These are phyloP conservation scores for Plectosphaerella sp. DNA, from an alignment of 2,329 filamentous ascomycete genomes.

Conservation along the genomic window DNA sequence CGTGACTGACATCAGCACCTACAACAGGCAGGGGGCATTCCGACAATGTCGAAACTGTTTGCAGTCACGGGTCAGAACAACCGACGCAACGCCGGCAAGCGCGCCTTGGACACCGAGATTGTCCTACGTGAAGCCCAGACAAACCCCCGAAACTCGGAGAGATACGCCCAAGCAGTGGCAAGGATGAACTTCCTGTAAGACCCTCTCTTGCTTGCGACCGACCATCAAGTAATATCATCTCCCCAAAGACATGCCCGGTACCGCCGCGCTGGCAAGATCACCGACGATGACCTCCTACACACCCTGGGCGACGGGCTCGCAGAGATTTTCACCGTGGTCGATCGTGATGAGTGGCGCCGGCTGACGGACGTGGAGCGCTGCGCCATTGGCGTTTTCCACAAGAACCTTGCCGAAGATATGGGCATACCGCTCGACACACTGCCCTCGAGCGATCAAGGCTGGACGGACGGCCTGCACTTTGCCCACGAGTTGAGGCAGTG, in stretches of 20 bases:
- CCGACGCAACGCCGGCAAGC: slow-evolving; percentile 37
- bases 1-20: neutral
- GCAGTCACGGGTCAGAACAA: slow-evolving; percentile 44
- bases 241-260: slow-evolving; percentile 44
- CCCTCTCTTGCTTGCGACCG: too few species aligned
- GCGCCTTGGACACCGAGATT: slow-evolving; percentile 46
- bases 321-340: slow-evolving; percentile 49
- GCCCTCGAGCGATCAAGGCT: slow-evolving; percentile 28
- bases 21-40: slow-evolving; percentile 46
- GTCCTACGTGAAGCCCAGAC: slow-evolving; percentile 43
- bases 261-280: slow-evolving; percentile 53
- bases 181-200: slow-evolving; percentile 57
- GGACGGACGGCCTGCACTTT: slow-evolving; percentile 47
- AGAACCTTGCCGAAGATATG: slow-evolving; percentile 51
- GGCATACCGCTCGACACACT: slow-evolving; percentile 13
- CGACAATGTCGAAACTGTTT: slow-evolving; percentile 45
- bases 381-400: slow-evolving; percentile 54
- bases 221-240: slow-evolving; percentile 25
- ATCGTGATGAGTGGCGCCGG: slow-evolving; percentile 52
- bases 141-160: slow-evolving; percentile 35
- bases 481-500: slow-evolving; percentile 44
- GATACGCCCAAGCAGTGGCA: slow-evolving; percentile 46
- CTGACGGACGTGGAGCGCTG: slow-evolving; percentile 51
- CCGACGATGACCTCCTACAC: slow-evolving; percentile 60
- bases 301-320: slow-evolving; percentile 55